Percentiles rank a stretch among this genome's conserved stretches.
These are phyloP conservation scores for Fusarium pseudonygamai DNA, from an alignment of 2,329 filamentous ascomycete genomes.

Conservation along the genomic window DNA sequence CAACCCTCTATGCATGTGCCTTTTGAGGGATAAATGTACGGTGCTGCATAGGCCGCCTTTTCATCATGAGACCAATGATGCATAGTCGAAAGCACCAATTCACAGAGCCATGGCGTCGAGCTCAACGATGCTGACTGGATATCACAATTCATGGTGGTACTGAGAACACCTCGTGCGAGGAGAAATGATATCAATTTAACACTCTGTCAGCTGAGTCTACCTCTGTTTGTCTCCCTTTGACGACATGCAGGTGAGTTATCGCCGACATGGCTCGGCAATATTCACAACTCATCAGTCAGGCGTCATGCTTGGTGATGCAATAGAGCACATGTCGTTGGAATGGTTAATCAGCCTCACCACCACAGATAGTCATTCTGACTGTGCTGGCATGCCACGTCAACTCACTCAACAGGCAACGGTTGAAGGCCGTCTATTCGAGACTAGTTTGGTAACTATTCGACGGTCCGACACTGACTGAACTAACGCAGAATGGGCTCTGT, in stretches of 20 bases:
- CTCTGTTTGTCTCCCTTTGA: conserved; percentile 5
- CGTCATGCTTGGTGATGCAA: conserved; percentile 27
- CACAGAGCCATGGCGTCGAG: conserved; percentile 12
- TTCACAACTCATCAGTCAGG: conserved; percentile 6
- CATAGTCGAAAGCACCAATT: background rate
- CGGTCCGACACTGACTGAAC: conserved; percentile 15
- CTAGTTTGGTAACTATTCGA: conserved; percentile 8
- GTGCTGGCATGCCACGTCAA: conserved; percentile 41
- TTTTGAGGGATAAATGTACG: conserved; percentile 1
- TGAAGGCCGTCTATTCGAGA: conserved; percentile 14
- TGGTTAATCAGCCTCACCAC: conserved; percentile 16
- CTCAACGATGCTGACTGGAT: conserved; percentile 5
- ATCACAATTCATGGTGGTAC: conserved; percentile 7
- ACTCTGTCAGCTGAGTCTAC: conserved; percentile 28
- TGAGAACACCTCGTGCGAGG: conserved; percentile 13
- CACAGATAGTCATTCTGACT: conserved; percentile 19
- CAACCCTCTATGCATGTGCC: conserved; percentile 15
- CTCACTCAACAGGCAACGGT: conserved; percentile 25
- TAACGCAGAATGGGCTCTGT: conserved; percentile 17
- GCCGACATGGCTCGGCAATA: conserved; percentile 24
- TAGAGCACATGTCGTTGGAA: conserved; percentile 17
- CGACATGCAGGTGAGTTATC: conserved; percentile 35
- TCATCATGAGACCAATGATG: conserved; percentile 17
- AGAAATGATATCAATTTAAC: conserved; percentile 14
- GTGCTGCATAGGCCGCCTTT: conserved; percentile 1